phyloP scores from a whole-genome alignment of 768 basidiomycete genomes.

The Polyporus arcularius region DNA sequence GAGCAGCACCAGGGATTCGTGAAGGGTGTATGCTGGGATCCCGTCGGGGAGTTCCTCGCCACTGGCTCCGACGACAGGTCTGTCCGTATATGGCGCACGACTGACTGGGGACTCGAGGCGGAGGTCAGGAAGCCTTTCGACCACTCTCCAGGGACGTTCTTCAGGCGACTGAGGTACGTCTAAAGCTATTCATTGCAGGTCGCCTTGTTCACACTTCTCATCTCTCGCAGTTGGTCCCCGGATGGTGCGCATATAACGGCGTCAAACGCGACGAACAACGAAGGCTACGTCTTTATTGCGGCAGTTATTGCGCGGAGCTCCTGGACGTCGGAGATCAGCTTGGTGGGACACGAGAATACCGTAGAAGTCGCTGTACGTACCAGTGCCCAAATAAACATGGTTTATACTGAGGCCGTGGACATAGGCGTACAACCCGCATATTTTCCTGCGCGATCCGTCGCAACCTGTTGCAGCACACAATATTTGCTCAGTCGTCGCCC shows the following conservation, averaged over 20 bases:
- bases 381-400: not conserved
- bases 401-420: slow-evolving; percentile 9
- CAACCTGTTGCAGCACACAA: slow-evolving; percentile 74
- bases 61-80: slow-evolving; percentile 96
- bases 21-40: slow-evolving; percentile 99
- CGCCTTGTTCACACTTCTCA: not conserved
- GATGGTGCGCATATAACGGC: slow-evolving; percentile 99
- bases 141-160: slow-evolving; percentile 94
- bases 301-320: slow-evolving; percentile 88
- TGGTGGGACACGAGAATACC: slow-evolving; percentile 97
- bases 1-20: slow-evolving; percentile 95
- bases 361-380: slow-evolving; percentile 87
- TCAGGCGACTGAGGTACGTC: slow-evolving; percentile 78
- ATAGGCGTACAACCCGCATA: slow-evolving; percentile 90
- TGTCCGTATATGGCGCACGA: slow-evolving; percentile 95
- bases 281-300: slow-evolving; percentile 96
- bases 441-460: slow-evolving; percentile 79
- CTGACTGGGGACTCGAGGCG: slow-evolving; percentile 85
- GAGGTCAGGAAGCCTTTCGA: slow-evolving; percentile 90
- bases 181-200: not conserved
- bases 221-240: slow-evolving; percentile 82
- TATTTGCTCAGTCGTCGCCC: slow-evolving; percentile 88
- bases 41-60: slow-evolving; percentile 96
- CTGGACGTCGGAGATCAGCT: slow-evolving; percentile 90
- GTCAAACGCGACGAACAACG: slow-evolving; percentile 95